phyloP scores from a whole-genome alignment of 2,329 filamentous ascomycete species.

The Fusarium humuli region DNA sequence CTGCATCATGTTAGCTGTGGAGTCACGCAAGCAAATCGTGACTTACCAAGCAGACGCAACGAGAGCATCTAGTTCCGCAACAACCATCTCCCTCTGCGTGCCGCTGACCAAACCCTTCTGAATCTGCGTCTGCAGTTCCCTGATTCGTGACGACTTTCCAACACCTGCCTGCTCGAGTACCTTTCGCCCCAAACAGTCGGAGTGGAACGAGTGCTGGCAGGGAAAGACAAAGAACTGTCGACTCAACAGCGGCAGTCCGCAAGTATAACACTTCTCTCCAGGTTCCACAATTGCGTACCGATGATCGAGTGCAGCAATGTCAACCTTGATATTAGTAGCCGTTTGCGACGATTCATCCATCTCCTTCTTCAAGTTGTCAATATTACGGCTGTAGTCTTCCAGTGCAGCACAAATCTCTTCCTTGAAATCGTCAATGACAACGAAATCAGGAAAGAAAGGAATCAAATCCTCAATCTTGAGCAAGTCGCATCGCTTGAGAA shows the following conservation, averaged over 20 bases:
- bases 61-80: slow-evolving; percentile 89
- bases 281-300: slow-evolving; percentile 97
- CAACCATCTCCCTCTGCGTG: slow-evolving; percentile 80
- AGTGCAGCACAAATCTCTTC: slow-evolving; percentile 95
- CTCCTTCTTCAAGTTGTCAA: slow-evolving; percentile 87
- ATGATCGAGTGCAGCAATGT: slow-evolving; percentile 86
- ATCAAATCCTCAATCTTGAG: slow-evolving; percentile 96
- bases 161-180: slow-evolving; percentile 85
- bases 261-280: slow-evolving; percentile 92
- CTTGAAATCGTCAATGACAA: slow-evolving; percentile 99
- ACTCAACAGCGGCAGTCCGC: slow-evolving; percentile 84
- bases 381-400: slow-evolving; percentile 92
- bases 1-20: slow-evolving; percentile 57
- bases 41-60: slow-evolving; percentile 88
- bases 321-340: slow-evolving; percentile 88
- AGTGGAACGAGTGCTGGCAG: slow-evolving; percentile 97
- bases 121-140: slow-evolving; percentile 86
- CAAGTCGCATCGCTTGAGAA: slow-evolving; percentile 89
- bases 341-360: slow-evolving; percentile 96
- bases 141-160: slow-evolving; percentile 81
- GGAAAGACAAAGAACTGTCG: slow-evolving; percentile 98
- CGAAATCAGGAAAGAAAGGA: slow-evolving; percentile 98
- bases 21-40: background rate
- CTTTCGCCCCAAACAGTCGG: slow-evolving; percentile 88
- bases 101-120: slow-evolving; percentile 79